A percentile compares a stretch with the other conserved stretches of the same genome.
These are phyloP conservation scores for Taxillus chinensis DNA, from an alignment of 164 flowering plant species.

Conservation along the genomic window DNA sequence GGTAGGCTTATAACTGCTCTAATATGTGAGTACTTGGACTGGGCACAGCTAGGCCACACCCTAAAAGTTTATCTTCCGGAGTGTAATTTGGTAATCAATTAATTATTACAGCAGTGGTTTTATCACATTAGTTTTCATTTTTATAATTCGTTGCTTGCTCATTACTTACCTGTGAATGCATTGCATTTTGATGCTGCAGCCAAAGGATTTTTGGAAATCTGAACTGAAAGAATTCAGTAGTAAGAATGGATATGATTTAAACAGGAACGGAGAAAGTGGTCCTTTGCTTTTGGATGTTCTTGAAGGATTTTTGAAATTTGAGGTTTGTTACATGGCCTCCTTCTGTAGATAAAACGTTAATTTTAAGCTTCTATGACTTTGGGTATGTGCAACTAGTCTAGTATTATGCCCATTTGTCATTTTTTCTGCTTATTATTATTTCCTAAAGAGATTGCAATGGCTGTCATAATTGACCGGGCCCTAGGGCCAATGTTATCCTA, in stretches of 20 bases:
- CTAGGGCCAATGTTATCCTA: too few species aligned
- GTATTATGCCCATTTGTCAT: too few species aligned
- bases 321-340: constrained; percentile 38
- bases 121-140: background rate
- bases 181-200: constrained; percentile 38
- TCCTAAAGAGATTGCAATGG: too few species aligned
- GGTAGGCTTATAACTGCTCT: constrained; percentile 89
- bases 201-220: constrained; percentile 91
- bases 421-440: too few species aligned
- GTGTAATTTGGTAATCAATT: constrained; percentile 81
- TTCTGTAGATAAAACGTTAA: too few species aligned
- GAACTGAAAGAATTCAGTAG: constrained; percentile 85
- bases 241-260: constrained; percentile 79
- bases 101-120: constrained; percentile 2
- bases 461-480: too few species aligned
- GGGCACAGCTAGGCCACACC: constrained; percentile 94
- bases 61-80: constrained; percentile 93
- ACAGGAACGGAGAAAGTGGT: constrained; percentile 78
- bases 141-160: background rate
- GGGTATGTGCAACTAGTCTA: too few species aligned
- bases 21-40: constrained; percentile 92
- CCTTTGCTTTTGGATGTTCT: constrained; percentile 94
- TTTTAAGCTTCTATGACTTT: too few species aligned
- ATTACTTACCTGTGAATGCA: background rate
- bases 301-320: constrained; percentile 91